These are phyloP conservation scores for Calonectria hongkongensis DNA, from an alignment of 2,329 filamentous ascomycete species.

Conservation along the genomic window DNA sequence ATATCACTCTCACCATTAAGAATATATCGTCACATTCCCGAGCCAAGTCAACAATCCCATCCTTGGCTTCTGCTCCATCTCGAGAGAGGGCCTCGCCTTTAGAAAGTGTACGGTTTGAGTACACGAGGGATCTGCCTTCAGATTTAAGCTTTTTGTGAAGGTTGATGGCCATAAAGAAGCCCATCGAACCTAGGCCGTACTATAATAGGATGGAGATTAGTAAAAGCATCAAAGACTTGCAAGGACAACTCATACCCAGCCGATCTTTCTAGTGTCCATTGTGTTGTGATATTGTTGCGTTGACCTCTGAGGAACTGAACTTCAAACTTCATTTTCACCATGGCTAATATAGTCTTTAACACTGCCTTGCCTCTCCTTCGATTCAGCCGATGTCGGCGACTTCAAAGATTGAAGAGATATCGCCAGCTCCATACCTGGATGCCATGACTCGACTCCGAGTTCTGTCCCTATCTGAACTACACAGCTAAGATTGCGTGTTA, in stretches of 20 bases:
- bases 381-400: constrained; percentile 19
- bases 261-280: constrained; percentile 12
- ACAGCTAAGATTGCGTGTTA: background rate
- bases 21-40: constrained; percentile 15
- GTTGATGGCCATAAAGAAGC: constrained; percentile 21
- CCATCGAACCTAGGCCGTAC: constrained; percentile 10
- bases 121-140: background rate
- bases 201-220: background rate
- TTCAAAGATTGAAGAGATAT: background rate
- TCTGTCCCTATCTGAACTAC: background rate
- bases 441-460: background rate
- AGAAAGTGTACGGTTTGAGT: constrained; percentile 15
- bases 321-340: background rate
- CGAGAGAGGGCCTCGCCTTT: background rate
- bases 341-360: background rate
- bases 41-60: background rate
- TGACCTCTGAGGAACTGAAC: background rate
- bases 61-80: constrained; percentile 1
- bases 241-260: background rate
- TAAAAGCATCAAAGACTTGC: too few species aligned
- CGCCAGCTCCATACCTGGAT: background rate
- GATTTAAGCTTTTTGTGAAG: constrained; percentile 10
- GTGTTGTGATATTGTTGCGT: background rate
- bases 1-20: background rate
- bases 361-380: background rate